These are phyloP conservation scores for Aspergillus viridinutans DNA, from an alignment of 2,329 filamentous ascomycete species.

Conservation along the genomic window DNA sequence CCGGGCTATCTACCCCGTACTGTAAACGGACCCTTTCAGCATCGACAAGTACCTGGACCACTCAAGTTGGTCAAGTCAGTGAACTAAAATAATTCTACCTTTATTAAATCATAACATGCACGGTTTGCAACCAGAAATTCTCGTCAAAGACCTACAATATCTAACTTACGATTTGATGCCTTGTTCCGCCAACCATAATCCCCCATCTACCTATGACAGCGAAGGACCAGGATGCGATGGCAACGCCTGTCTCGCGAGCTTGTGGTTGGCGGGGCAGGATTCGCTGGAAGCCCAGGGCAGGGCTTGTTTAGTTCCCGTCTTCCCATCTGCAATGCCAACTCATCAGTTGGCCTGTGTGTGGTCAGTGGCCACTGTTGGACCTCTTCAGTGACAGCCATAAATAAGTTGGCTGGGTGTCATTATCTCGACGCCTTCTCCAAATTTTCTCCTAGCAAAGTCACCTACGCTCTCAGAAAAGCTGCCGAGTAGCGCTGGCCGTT, in stretches of 20 bases:
- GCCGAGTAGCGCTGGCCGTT: not conserved
- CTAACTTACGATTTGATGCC: not conserved
- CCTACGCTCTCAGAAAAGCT: not conserved
- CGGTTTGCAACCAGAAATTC: not conserved
- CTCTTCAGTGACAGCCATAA: conserved; percentile 11
- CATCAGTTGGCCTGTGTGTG: conserved; percentile 28
- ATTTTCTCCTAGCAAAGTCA: not conserved
- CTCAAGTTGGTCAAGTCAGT: too few relatives aligned
- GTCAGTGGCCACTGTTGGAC: conserved; percentile 4
- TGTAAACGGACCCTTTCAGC: too few relatives aligned
- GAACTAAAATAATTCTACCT: too few relatives aligned
- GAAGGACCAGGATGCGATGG: not conserved
- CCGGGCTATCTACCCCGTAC: too few relatives aligned
- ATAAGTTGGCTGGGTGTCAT: not conserved
- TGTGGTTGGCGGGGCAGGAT: conserved; percentile 15
- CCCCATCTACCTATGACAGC: conserved; percentile 5
- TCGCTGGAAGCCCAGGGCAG: conserved; percentile 12
- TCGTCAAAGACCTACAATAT: not conserved
- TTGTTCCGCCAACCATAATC: not conserved
- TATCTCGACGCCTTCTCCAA: not conserved
- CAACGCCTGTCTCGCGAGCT: not conserved
- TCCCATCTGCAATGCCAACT: conserved; percentile 27
- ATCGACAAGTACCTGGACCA: too few relatives aligned
- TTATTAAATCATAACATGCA: not conserved
- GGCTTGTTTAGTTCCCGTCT: conserved; percentile 22